A percentile compares a stretch with the other conserved stretches of the same genome.
These are phyloP conservation scores for Kernera saxatilis DNA, from an alignment of 345 rosid species.

Conservation along the genomic window DNA sequence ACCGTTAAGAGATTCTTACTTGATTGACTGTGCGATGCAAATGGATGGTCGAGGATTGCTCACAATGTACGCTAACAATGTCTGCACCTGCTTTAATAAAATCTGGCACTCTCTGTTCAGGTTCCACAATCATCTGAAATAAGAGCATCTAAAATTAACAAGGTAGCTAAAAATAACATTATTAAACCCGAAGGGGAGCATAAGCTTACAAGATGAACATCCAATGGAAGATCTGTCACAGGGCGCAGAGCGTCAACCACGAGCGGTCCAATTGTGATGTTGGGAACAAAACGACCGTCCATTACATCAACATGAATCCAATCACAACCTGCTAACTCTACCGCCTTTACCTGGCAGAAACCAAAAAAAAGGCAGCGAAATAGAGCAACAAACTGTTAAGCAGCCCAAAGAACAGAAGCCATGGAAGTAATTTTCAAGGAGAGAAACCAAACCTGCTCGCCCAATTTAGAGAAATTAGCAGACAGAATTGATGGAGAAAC, in stretches of 20 bases:
- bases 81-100: slow-evolving; percentile 97
- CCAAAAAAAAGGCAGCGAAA: neutral
- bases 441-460: slow-evolving; percentile 60
- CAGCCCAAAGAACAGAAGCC: neutral
- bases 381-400: neutral
- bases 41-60: slow-evolving; percentile 85
- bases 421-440: neutral
- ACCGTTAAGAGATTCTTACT: slow-evolving; percentile 38
- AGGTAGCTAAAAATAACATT: neutral
- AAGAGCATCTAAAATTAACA: slow-evolving; percentile 19
- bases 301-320: slow-evolving; percentile 98
- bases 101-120: slow-evolving; percentile 82
- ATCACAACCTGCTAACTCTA: slow-evolving; percentile 87
- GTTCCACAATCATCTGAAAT: slow-evolving; percentile 88
- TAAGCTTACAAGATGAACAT: slow-evolving; percentile 77
- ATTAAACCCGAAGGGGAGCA: neutral
- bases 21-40: slow-evolving; percentile 76
- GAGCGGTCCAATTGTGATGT: slow-evolving; percentile 91
- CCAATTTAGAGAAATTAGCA: slow-evolving; percentile 76
- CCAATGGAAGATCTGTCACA: slow-evolving; percentile 86
- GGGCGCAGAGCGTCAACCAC: slow-evolving; percentile 90
- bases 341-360: slow-evolving; percentile 68
- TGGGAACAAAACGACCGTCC: slow-evolving; percentile 98
- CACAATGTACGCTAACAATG: slow-evolving; percentile 89
- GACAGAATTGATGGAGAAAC: slow-evolving; percentile 90